phyloP scores from a whole-genome alignment of 2,329 filamentous ascomycete species.

The Byssothecium circinans region DNA sequence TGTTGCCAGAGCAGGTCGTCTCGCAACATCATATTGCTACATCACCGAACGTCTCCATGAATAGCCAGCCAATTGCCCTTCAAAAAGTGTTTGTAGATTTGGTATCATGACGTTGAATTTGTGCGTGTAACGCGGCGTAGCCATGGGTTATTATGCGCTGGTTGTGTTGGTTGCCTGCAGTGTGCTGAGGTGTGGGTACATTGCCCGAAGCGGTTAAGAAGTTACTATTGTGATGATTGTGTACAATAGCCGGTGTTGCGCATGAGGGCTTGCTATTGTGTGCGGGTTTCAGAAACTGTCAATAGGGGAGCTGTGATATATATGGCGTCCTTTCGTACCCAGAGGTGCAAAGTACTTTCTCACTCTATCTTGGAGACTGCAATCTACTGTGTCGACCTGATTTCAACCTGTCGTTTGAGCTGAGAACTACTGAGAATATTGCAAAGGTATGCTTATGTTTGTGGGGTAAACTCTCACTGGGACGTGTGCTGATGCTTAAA shows the following conservation, averaged over 20 bases:
- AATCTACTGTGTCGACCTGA: too few species aligned
- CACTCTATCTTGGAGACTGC: too few species aligned
- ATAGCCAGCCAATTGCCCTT: not conserved
- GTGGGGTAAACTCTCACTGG: not conserved
- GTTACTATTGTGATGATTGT: not conserved
- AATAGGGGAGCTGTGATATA: slow-evolving; percentile 17
- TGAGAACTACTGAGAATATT: not conserved
- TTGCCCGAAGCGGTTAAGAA: not conserved
- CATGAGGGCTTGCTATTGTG: slow-evolving; percentile 28
- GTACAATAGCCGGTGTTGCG: slow-evolving; percentile 4
- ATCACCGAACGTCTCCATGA: not conserved
- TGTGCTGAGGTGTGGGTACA: not conserved
- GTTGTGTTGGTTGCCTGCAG: not conserved
- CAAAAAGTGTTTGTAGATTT: slow-evolving; percentile 1
- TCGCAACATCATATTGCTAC: not conserved
- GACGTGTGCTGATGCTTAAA: not conserved
- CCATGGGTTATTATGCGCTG: not conserved
- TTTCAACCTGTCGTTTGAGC: too few species aligned
- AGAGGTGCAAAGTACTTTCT: too few species aligned
- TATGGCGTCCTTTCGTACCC: too few species aligned
- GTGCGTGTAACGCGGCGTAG: not conserved
- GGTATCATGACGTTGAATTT: not conserved
- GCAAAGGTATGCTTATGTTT: not conserved
- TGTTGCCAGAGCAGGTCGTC: too few species aligned
- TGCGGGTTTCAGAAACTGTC: slow-evolving; percentile 21